Percentiles rank a stretch among this genome's conserved stretches.
Evolutionary conservation across 2,329 filamentous ascomycete genomes (phyloP).

Genomic region (Calonectria hongkongensis): DNA sequence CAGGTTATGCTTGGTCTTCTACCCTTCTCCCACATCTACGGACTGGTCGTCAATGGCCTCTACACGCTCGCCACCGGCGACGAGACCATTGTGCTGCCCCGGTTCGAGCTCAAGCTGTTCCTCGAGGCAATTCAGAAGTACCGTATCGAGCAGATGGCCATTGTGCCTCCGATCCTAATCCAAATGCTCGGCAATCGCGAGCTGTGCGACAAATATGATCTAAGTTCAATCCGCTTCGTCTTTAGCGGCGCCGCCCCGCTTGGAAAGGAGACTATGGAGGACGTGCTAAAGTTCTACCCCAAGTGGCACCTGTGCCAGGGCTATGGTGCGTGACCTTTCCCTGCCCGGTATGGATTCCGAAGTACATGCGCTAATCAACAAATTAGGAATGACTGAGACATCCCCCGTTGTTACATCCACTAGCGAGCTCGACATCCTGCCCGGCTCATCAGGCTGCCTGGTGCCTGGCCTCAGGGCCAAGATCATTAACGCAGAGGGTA

Average conservation of each 20-base stretch:
- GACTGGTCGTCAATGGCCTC: constrained; percentile 73
- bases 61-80: constrained; percentile 82
- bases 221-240: constrained; percentile 78
- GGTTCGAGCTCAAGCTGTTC: constrained; percentile 82
- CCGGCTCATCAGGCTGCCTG: constrained; percentile 81
- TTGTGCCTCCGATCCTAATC: constrained; percentile 88
- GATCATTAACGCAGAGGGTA: constrained; percentile 79
- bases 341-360: rapidly evolving
- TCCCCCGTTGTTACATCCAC: constrained; percentile 79
- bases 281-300: constrained; percentile 77
- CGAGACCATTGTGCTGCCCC: constrained; percentile 81
- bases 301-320: constrained; percentile 81
- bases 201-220: constrained; percentile 77
- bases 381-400: constrained; percentile 82
- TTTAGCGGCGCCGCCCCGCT: constrained; percentile 87
- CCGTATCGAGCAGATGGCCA: constrained; percentile 79
- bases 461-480: constrained; percentile 78
- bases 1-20: constrained; percentile 79
- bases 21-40: constrained; percentile 89
- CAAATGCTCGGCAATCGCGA: constrained; percentile 79
- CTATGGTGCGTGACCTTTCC: constrained; percentile 73
- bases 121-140: constrained; percentile 79
- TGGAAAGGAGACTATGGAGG: constrained; percentile 79
- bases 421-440: constrained; percentile 75
- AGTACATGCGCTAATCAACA: background rate